A percentile compares a stretch with the other conserved stretches of the same genome.
phyloP scores from a whole-genome alignment of 345 rosid species.

The Populus davidiana region DNA sequence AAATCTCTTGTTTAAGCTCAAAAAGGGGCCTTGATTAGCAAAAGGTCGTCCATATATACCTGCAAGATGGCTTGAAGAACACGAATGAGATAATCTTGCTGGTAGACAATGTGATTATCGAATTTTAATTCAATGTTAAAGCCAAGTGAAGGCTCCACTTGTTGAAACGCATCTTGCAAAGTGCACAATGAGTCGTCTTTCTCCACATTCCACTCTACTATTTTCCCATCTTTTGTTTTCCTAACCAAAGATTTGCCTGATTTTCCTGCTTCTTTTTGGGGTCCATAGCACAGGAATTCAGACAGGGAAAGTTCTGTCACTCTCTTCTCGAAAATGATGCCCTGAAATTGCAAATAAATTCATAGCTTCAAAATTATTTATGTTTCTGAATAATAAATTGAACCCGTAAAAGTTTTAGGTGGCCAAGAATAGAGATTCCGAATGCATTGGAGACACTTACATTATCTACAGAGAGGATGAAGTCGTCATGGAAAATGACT shows the following conservation, averaged over 20 bases:
- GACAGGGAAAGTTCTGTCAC: conserved; percentile 64
- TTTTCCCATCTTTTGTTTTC: conserved; percentile 72
- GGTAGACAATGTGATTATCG: conserved; percentile 71
- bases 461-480: conserved; percentile 69
- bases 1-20: background rate
- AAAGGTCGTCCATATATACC: conserved; percentile 25
- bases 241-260: conserved; percentile 56
- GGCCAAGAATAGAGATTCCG: background rate
- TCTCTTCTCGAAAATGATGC: conserved; percentile 66
- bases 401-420: background rate
- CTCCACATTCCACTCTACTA: conserved; percentile 65
- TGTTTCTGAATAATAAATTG: background rate
- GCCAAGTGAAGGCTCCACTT: conserved; percentile 64
- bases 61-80: conserved; percentile 58
- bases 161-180: conserved; percentile 70
- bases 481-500: conserved; percentile 85
- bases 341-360: conserved; percentile 36
- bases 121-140: conserved; percentile 91
- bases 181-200: conserved; percentile 73
- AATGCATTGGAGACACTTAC: conserved; percentile 40
- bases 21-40: background rate
- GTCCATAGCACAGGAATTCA: conserved; percentile 75
- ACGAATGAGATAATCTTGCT: conserved; percentile 50
- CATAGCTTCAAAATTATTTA: background rate
- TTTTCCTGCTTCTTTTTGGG: conserved; percentile 50